Percentiles rank a stretch among this genome's conserved stretches.
Evolutionary conservation across 371 early-diverging fungal species (phyloP).

Genomic region (Mortierella sp.): DNA sequence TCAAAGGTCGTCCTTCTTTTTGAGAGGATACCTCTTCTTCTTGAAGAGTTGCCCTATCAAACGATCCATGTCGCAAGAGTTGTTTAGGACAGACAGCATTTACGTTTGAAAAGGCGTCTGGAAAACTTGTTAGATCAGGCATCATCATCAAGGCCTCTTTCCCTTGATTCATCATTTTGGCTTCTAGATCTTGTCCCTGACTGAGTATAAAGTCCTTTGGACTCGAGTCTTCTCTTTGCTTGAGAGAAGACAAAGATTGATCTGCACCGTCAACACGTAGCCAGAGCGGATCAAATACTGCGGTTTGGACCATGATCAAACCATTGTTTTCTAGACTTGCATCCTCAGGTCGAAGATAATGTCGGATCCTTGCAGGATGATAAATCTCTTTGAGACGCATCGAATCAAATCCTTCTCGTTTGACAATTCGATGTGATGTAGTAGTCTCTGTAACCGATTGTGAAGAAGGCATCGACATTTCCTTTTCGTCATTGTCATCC

Average conservation of each 20-base stretch:
- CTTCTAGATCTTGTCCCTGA: not conserved
- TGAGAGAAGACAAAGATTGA: no score
- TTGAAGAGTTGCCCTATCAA: no score
- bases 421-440: conserved; percentile 15
- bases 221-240: no score
- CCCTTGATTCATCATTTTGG: no score
- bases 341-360: conserved; percentile 6
- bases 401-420: conserved; percentile 11
- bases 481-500: not conserved
- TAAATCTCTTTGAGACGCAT: conserved; percentile 40
- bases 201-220: no score
- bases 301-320: not conserved
- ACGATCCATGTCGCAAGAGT: not conserved
- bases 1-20: no score
- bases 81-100: conserved; percentile 18
- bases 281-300: conserved; percentile 22
- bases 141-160: conserved; percentile 26
- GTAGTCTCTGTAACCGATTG: not conserved
- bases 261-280: conserved; percentile 11
- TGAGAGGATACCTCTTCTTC: no score
- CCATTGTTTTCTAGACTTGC: conserved; percentile 2
- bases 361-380: conserved; percentile 28
- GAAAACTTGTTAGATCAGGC: conserved; percentile 17
- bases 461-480: not conserved
- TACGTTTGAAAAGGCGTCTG: conserved; percentile 24